phyloP scores from a whole-genome alignment of 371 early-diverging fungal genomes.

The Mucor saturninus region DNA sequence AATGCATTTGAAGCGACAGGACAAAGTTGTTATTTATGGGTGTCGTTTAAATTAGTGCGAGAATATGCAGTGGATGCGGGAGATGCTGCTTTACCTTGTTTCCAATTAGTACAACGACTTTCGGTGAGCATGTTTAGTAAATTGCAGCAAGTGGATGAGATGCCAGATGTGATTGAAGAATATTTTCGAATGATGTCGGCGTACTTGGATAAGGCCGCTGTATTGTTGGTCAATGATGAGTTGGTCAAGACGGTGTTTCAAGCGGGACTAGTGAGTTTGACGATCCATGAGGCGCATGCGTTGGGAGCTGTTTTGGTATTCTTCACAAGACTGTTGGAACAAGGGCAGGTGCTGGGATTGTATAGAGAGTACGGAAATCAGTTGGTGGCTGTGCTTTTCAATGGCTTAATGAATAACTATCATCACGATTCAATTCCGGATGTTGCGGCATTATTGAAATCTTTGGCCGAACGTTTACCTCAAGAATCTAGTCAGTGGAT shows the following conservation, averaged over 20 bases:
- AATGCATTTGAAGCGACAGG: slow-evolving; percentile 67
- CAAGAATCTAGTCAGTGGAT: slow-evolving; percentile 44
- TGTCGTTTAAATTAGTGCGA: slow-evolving; percentile 53
- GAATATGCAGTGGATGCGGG: slow-evolving; percentile 28
- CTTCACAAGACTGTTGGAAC: slow-evolving; percentile 13
- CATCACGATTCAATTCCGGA: slow-evolving; percentile 54
- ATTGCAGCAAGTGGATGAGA: slow-evolving; percentile 51
- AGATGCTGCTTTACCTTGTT: slow-evolving; percentile 11
- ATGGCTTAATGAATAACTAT: slow-evolving; percentile 55
- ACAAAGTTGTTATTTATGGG: slow-evolving; percentile 80
- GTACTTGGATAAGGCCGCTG: slow-evolving; percentile 62
- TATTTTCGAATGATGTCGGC: slow-evolving; percentile 66
- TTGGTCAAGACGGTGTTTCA: slow-evolving; percentile 57
- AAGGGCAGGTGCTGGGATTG: slow-evolving; percentile 23
- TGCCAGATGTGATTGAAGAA: slow-evolving; percentile 76
- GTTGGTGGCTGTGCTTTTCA: slow-evolving; percentile 44
- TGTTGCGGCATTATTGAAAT: slow-evolving; percentile 49
- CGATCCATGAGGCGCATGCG: slow-evolving; percentile 65
- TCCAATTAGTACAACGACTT: slow-evolving; percentile 17
- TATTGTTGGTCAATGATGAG: slow-evolving; percentile 52
- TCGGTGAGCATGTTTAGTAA: slow-evolving; percentile 22
- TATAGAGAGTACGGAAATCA: slow-evolving; percentile 39
- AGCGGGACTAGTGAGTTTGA: slow-evolving; percentile 66
- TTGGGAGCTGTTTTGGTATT: slow-evolving; percentile 61
- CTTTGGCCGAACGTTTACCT: slow-evolving; percentile 49